These are phyloP conservation scores for Amphichorda felina DNA, from an alignment of 2,329 filamentous ascomycete species.

Conservation along the genomic window DNA sequence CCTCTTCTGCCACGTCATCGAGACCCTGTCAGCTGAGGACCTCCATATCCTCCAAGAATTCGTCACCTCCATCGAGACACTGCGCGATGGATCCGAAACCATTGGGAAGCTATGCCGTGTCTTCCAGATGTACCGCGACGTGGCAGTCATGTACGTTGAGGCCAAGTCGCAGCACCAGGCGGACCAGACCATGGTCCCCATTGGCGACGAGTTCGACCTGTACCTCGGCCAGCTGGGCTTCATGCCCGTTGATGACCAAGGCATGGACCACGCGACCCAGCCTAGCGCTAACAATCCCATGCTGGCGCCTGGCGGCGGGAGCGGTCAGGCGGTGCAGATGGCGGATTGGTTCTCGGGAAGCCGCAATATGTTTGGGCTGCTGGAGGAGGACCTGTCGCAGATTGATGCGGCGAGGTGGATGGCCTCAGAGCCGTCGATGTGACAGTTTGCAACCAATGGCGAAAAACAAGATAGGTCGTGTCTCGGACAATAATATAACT, in stretches of 20 bases:
- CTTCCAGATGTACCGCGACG: constrained; percentile 48
- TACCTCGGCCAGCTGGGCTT: constrained; percentile 54
- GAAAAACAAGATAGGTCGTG: neutral
- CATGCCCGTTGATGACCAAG: constrained; percentile 29
- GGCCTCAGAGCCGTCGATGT: constrained; percentile 11
- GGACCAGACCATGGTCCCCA: constrained; percentile 31
- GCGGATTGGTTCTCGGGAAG: constrained; percentile 58
- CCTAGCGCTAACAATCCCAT: constrained; percentile 7
- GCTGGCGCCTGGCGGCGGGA: constrained; percentile 17
- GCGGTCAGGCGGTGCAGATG: constrained; percentile 30
- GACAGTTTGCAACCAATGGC: constrained; percentile 1
- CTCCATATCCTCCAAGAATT: constrained; percentile 44
- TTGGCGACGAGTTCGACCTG: constrained; percentile 50
- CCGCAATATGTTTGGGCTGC: constrained; percentile 49
- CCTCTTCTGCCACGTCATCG: constrained; percentile 45
- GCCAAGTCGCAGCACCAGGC: constrained; percentile 39
- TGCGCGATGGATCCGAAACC: constrained; percentile 41
- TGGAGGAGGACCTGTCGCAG: constrained; percentile 47
- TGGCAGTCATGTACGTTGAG: constrained; percentile 50
- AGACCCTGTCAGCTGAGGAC: constrained; percentile 39
- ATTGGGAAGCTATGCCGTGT: constrained; percentile 50
- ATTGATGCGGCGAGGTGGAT: constrained; percentile 26
- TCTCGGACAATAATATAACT: no score
- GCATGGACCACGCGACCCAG: constrained; percentile 7
- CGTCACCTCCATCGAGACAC: constrained; percentile 38